These are phyloP conservation scores for Nemania abortiva DNA, from an alignment of 2,329 filamentous ascomycete species.

Conservation along the genomic window DNA sequence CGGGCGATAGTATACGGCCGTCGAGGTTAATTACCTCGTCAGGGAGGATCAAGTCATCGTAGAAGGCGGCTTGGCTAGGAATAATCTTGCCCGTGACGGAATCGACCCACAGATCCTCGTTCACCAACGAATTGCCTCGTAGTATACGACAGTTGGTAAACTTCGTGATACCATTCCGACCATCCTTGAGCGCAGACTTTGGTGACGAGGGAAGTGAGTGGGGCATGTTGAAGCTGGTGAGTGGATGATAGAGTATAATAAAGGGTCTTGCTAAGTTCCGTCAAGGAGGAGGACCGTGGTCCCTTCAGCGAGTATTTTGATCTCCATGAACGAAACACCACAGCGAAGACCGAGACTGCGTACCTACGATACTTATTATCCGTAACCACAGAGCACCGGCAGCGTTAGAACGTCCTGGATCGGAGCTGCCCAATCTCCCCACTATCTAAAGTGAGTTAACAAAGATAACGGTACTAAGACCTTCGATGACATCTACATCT, in stretches of 20 bases:
- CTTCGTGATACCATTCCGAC: constrained; percentile 74
- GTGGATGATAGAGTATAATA: constrained; percentile 6
- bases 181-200: constrained; percentile 64
- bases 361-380: constrained; percentile 48
- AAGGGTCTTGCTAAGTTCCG: constrained; percentile 45
- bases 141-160: constrained; percentile 89
- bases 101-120: constrained; percentile 90
- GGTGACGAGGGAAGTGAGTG: constrained; percentile 51
- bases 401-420: constrained; percentile 11
- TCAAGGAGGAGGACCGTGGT: constrained; percentile 49
- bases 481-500: constrained; percentile 39
- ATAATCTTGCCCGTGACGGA: constrained; percentile 85
- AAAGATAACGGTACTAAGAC: constrained; percentile 41
- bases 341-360: constrained; percentile 40
- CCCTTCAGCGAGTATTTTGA: constrained; percentile 49
- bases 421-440: constrained; percentile 27
- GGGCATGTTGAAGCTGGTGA: constrained; percentile 45
- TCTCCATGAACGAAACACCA: constrained; percentile 49
- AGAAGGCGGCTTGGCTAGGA: constrained; percentile 74
- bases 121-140: constrained; percentile 73
- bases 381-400: constrained; percentile 45
- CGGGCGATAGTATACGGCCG: constrained; percentile 85
- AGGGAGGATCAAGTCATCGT: constrained; percentile 75
- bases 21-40: constrained; percentile 82
- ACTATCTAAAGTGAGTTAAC: constrained; percentile 30